Evolutionary conservation across 2,329 filamentous ascomycete species (phyloP).

Genomic region (Dryadomyces quercus-mongolicae): DNA sequence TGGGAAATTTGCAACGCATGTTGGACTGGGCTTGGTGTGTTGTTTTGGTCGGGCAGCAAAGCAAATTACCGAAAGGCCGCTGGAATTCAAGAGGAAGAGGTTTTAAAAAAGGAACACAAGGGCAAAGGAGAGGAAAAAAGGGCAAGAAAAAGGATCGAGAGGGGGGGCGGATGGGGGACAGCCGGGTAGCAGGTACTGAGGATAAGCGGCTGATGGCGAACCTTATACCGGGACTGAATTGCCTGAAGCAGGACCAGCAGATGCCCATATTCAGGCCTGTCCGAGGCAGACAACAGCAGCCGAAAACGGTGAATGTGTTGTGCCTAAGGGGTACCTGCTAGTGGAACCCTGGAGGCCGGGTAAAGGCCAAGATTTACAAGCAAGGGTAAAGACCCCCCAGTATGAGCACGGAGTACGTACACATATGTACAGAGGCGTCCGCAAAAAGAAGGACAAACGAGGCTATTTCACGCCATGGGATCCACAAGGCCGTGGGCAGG

Average conservation of each 20-base stretch:
- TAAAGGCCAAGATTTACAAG: neutral
- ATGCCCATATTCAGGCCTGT: neutral
- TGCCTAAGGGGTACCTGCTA: neutral
- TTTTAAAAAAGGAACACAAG: neutral
- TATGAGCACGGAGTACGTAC: no score
- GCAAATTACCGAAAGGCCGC: neutral
- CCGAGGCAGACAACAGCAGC: neutral
- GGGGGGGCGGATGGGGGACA: neutral
- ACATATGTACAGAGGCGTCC: neutral
- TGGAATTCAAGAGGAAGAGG: neutral
- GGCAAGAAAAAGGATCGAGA: neutral
- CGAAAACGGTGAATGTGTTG: neutral
- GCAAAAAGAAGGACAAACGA: neutral
- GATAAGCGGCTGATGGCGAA: neutral
- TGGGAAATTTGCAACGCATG: neutral
- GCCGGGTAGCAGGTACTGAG: neutral
- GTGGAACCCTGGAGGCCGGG: neutral
- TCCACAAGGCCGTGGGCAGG: neutral
- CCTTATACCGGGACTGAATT: neutral
- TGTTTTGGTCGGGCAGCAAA: conserved; percentile 8
- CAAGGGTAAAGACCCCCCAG: neutral
- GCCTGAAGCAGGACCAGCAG: neutral
- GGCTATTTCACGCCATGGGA: neutral
- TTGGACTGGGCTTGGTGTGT: neutral
- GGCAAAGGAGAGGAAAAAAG: neutral